A percentile compares a stretch with the other conserved stretches of the same genome.
Evolutionary conservation across 352 stramenopile genomes (phyloP).

Genomic region (Globisporangium heterothallicum): DNA sequence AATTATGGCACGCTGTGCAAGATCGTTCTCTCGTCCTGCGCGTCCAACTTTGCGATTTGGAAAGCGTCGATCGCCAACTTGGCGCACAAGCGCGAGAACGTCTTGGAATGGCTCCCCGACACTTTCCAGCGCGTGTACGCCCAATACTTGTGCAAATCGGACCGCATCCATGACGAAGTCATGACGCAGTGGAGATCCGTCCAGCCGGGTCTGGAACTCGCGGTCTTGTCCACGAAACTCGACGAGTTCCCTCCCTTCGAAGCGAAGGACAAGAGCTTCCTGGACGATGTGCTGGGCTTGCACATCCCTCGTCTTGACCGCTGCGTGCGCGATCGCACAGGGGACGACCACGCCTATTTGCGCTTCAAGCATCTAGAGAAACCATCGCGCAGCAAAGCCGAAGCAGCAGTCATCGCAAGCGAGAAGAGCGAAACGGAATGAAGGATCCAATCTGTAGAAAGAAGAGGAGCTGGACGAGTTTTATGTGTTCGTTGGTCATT

Average conservation of each 20-base stretch:
- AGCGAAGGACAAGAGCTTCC: conserved; percentile 51
- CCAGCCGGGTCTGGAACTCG: conserved; percentile 67
- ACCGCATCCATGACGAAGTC: conserved; percentile 72
- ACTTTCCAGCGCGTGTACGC: conserved; percentile 75
- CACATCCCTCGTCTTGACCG: conserved; percentile 78
- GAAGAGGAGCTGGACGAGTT: no score
- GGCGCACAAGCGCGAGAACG: conserved; percentile 57
- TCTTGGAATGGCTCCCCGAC: conserved; percentile 66
- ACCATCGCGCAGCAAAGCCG: conserved; percentile 19
- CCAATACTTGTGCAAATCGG: conserved; percentile 67
- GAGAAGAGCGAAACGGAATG: conserved; percentile 7
- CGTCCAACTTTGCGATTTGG: conserved; percentile 67
- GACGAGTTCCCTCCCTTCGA: conserved; percentile 60
- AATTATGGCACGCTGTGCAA: conserved; percentile 68
- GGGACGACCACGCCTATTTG: conserved; percentile 79
- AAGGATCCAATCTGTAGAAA: no score
- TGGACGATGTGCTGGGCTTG: conserved; percentile 74
- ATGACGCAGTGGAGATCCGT: conserved; percentile 66
- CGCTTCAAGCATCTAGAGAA: conserved; percentile 76
- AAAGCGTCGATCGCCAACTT: conserved; percentile 62
- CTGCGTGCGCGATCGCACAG: conserved; percentile 70
- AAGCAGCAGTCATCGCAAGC: conserved; percentile 10
- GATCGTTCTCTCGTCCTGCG: conserved; percentile 56
- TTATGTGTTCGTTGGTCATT: no score
- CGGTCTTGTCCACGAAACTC: conserved; percentile 48